Percentiles rank a stretch among this genome's conserved stretches.
Conservation (phyloP, 2,329 filamentous ascomycete genomes). For the Microcyclospora pomicola region DNA sequence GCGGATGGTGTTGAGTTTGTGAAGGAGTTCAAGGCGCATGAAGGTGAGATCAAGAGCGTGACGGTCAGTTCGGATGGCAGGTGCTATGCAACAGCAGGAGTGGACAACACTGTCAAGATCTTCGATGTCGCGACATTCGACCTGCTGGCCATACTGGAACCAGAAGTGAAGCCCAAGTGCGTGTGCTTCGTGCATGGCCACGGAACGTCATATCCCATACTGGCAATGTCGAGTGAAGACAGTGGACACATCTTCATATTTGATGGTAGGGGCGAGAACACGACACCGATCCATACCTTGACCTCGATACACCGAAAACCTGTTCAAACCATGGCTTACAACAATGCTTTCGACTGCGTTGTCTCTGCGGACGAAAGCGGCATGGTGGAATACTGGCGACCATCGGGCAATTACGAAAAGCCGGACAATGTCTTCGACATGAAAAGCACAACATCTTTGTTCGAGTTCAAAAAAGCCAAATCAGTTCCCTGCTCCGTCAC, state of each 20-base stretch:
- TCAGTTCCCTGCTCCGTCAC: conserved; percentile 68
- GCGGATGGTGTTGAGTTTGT: conserved; percentile 82
- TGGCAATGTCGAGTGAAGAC: conserved; percentile 67
- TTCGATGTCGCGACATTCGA: conserved; percentile 56
- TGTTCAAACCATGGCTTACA: conserved; percentile 78
- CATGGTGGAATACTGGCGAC: conserved; percentile 95
- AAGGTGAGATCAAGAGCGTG: conserved; percentile 68
- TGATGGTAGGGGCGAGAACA: conserved; percentile 74
- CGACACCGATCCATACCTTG: conserved; percentile 62
- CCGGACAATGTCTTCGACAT: conserved; percentile 82
- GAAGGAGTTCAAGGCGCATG: conserved; percentile 90
- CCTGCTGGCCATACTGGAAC: conserved; percentile 65
- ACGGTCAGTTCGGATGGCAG: conserved; percentile 80
- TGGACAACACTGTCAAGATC: conserved; percentile 66
- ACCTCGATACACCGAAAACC: conserved; percentile 67
- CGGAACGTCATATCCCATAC: conserved; percentile 71
- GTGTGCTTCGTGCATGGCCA: conserved; percentile 86
- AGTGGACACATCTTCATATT: conserved; percentile 67
- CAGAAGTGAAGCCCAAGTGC: conserved; percentile 61
- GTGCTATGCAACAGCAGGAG: conserved; percentile 81
- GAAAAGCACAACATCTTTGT: conserved; percentile 87
- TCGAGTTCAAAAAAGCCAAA: conserved; percentile 93
- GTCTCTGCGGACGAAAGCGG: conserved; percentile 78
- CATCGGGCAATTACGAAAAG: conserved; percentile 70
- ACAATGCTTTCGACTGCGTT: conserved; percentile 77